A percentile compares a stretch with the other conserved stretches of the same genome.
Conservation (phyloP, 1,284 basidiomycete genomes). For the Exsudoporus floridanus region DNA sequence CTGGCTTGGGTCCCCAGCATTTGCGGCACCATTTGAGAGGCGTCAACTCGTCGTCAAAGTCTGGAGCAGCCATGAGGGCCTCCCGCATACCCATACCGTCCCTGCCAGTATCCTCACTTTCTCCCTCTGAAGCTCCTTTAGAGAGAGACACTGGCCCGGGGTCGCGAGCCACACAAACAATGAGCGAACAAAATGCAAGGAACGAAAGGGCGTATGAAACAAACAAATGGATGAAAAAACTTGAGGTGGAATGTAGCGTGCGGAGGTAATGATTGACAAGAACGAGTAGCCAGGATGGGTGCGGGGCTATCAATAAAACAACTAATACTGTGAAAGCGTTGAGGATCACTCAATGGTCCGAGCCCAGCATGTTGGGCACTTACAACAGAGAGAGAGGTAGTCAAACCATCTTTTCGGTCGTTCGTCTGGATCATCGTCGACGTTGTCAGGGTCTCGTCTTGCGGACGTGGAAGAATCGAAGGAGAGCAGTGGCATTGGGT, state of each 20-base stretch:
- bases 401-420: slow-evolving; percentile 53
- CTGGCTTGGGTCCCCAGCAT: slow-evolving; percentile 78
- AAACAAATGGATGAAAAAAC: slow-evolving; percentile 54
- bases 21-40: slow-evolving; percentile 73
- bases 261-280: slow-evolving; percentile 65
- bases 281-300: slow-evolving; percentile 67
- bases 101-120: slow-evolving; percentile 31
- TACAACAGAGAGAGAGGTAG: slow-evolving; percentile 56
- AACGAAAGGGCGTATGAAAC: slow-evolving; percentile 64
- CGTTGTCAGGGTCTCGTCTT: slow-evolving; percentile 6
- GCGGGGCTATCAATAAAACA: slow-evolving; percentile 62
- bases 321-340: slow-evolving; percentile 48
- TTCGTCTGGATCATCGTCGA: slow-evolving; percentile 33
- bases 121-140: slow-evolving; percentile 33
- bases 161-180: slow-evolving; percentile 68
- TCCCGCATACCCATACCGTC: slow-evolving; percentile 58
- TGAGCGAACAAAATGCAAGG: slow-evolving; percentile 66
- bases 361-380: slow-evolving; percentile 20
- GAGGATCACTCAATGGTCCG: slow-evolving; percentile 1
- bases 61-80: slow-evolving; percentile 51
- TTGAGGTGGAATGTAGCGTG: slow-evolving; percentile 46
- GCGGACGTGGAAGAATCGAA: slow-evolving; percentile 23
- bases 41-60: slow-evolving; percentile 48
- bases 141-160: slow-evolving; percentile 59
- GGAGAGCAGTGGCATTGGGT: slow-evolving; percentile 33